phyloP scores from a whole-genome alignment of 345 rosid species.

The Eucalyptus shirleyi region DNA sequence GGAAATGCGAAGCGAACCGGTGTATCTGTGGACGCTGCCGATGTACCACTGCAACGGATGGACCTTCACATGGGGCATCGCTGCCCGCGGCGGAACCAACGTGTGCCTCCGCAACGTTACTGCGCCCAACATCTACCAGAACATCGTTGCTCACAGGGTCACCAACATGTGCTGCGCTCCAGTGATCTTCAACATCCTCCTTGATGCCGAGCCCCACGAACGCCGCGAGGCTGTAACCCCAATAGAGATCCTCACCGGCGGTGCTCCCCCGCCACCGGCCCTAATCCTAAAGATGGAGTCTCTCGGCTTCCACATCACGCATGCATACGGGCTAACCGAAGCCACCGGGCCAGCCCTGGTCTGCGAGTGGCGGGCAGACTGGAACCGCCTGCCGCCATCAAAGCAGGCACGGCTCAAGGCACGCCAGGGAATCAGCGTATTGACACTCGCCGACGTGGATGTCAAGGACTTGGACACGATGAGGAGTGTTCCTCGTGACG shows the following conservation, averaged over 20 bases:
- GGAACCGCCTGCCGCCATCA: slow-evolving; percentile 28
- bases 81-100: slow-evolving; percentile 70
- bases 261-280: slow-evolving; percentile 54
- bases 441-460: slow-evolving; percentile 53
- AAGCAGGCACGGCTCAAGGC: slow-evolving; percentile 36
- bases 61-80: slow-evolving; percentile 70
- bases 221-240: slow-evolving; percentile 7
- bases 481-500: slow-evolving; percentile 47
- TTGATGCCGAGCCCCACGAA: slow-evolving; percentile 33
- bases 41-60: slow-evolving; percentile 85
- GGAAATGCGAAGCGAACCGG: slow-evolving; percentile 57
- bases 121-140: slow-evolving; percentile 31
- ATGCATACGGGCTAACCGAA: slow-evolving; percentile 68
- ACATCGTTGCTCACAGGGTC: slow-evolving; percentile 40
- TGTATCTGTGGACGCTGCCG: slow-evolving; percentile 71
- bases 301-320: slow-evolving; percentile 52
- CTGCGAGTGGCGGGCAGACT: slow-evolving; percentile 67
- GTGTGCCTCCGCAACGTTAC: slow-evolving; percentile 51
- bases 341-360: slow-evolving; percentile 56
- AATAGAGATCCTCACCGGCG: slow-evolving; percentile 63
- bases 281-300: slow-evolving; percentile 35
- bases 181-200: slow-evolving; percentile 48
- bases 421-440: slow-evolving; percentile 43
- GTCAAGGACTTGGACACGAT: slow-evolving; percentile 39
- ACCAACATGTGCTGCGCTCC: slow-evolving; percentile 85